Conservation (phyloP, 2,329 filamentous ascomycete species). For the Neoscytalidium dimidiatum region DNA sequence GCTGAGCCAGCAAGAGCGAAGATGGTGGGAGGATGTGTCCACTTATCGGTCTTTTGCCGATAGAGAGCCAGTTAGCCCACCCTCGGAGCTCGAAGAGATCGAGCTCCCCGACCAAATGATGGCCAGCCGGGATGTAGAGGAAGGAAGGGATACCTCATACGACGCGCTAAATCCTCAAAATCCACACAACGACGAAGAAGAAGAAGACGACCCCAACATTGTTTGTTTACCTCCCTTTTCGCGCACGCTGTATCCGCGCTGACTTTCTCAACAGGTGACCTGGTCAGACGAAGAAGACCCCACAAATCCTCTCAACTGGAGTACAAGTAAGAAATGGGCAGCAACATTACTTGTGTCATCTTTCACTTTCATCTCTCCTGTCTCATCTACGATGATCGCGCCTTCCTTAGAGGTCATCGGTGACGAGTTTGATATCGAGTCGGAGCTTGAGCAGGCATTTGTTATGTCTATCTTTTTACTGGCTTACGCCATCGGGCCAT, state of each 20-base stretch:
- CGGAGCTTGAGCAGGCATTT: conserved; percentile 31
- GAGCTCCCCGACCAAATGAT: background rate
- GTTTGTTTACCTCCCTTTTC: background rate
- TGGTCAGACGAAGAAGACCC: conserved; percentile 20
- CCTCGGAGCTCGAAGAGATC: background rate
- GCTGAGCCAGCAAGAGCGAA: background rate
- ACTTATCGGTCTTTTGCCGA: background rate
- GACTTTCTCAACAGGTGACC: background rate
- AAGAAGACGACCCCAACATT: background rate
- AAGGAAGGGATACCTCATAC: background rate
- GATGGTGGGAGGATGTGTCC: conserved; percentile 3
- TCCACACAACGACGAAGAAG: background rate
- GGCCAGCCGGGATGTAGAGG: background rate
- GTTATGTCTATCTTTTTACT: conserved; percentile 25
- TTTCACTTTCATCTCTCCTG: conserved; percentile 20
- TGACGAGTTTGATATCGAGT: conserved; percentile 27
- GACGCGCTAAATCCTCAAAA: background rate
- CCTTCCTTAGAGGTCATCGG: conserved; percentile 20
- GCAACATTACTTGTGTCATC: conserved; percentile 11
- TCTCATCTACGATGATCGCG: conserved; percentile 23
- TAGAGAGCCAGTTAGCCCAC: conserved; percentile 14
- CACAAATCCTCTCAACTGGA: conserved; percentile 20
- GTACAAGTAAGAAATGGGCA: conserved; percentile 16
- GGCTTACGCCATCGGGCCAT: conserved; percentile 20
- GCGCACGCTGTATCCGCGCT: background rate